Evolutionary conservation across 306 rosid species (phyloP).

Genomic region (Pachyrhizus erosus): DNA sequence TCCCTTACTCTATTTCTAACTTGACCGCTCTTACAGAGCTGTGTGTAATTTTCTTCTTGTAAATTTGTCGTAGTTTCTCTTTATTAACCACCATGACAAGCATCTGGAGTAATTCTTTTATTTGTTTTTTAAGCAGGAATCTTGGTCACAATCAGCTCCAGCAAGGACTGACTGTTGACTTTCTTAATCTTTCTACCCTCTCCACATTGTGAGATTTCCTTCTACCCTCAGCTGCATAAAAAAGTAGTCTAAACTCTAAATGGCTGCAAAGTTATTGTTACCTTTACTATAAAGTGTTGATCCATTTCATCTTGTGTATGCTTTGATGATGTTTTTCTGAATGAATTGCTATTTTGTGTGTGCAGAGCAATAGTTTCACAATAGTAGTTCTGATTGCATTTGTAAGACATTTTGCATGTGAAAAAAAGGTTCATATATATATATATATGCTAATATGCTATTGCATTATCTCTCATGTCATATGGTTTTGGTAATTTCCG

Average conservation of each 20-base stretch:
- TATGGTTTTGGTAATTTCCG: slow-evolving; percentile 12
- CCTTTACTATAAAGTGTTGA: slow-evolving; percentile 22
- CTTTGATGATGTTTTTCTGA: background rate
- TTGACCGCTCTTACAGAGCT: slow-evolving; percentile 69
- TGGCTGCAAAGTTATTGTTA: slow-evolving; percentile 35
- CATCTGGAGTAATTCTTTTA: slow-evolving; percentile 29
- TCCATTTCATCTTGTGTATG: slow-evolving; percentile 1
- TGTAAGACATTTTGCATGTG: slow-evolving; percentile 1
- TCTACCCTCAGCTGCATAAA: slow-evolving; percentile 32
- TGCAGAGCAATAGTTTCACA: slow-evolving; percentile 9
- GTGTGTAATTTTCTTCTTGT: slow-evolving; percentile 62
- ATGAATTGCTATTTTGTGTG: background rate
- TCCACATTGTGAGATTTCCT: slow-evolving; percentile 73
- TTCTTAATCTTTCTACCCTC: slow-evolving; percentile 71
- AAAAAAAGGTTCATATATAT: background rate
- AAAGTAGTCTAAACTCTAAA: slow-evolving; percentile 36
- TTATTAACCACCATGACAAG: background rate
- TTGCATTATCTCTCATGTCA: slow-evolving; percentile 27
- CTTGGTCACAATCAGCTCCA: slow-evolving; percentile 90
- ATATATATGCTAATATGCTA: background rate
- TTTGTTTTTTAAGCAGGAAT: slow-evolving; percentile 59
- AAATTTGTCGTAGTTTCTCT: slow-evolving; percentile 26
- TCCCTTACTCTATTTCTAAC: slow-evolving; percentile 77
- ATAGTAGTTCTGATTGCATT: slow-evolving; percentile 34
- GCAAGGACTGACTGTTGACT: slow-evolving; percentile 66